Evolutionary conservation across 257 asterid genomes (phyloP), one percentile per base, ranked within the genome.

Genomic region (Forsythia viridissima): DNA sequence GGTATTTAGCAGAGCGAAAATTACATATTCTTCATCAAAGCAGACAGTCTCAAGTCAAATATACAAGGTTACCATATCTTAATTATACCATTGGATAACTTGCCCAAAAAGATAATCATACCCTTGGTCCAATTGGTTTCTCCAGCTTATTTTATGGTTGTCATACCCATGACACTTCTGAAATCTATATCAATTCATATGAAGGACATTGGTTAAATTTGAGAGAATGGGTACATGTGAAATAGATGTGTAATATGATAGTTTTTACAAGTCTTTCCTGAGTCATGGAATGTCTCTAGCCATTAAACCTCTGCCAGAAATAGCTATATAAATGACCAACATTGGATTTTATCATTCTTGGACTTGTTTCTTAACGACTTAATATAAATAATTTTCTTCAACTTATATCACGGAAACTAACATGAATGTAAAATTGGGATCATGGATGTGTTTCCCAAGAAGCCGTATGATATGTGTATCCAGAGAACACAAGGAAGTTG

Each of bases 11-110:
- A 72, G 38, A 55, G 70, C 16, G 61, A 67, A 34, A 44, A 44
- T 18, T 66, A 9, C 48, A 42, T 77, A 70, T 68, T 77, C 77
- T 43, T 70, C 36, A 57, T 67, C 44, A 67, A 24, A 11, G 73
- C 42, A 8, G 63, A 59, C 59, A 36, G 66, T 67, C 70, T 21
- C 39, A 73, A 74, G 79, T 68, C 24, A 18, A 10, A 41, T 15
- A 69, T 13, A 55, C 48, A 55, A 4, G 70, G 37, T 11, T 9
- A 57, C 44, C 12, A n/a, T 41, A 43, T 21, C 18, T 9, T 34
- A 15, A 40, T 39, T 37, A 67, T 24, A 59, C 52, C 46, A 46
- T 81, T 43, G 4, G 34, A 57, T 34, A 36, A 39, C 59, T 20
- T 63, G 12, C 57, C 52, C 42, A 59, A 70, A 51, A 48, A 0